Percentiles rank a stretch among this genome's conserved stretches.
phyloP scores from a whole-genome alignment of 345 rosid genomes.

The Reutealis trisperma region DNA sequence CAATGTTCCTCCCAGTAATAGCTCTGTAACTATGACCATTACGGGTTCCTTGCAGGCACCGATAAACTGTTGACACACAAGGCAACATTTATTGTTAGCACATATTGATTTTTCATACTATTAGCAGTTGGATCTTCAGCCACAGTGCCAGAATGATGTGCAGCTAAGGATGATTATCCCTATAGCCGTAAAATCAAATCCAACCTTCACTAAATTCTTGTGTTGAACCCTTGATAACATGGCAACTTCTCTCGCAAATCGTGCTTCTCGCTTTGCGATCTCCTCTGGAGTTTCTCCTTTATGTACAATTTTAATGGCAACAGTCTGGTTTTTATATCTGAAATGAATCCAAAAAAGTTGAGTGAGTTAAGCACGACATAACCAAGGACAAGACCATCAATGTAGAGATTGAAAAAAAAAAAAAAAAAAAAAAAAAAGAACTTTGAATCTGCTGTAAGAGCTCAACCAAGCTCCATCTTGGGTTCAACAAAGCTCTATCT shows the following conservation, averaged over 20 bases:
- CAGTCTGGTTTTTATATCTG: slow-evolving; percentile 74
- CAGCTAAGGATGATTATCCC: not conserved
- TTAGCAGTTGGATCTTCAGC: slow-evolving; percentile 4
- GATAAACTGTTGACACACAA: slow-evolving; percentile 17
- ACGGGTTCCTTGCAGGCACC: slow-evolving; percentile 27
- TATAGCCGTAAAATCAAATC: slow-evolving; percentile 13
- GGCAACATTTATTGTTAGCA: slow-evolving; percentile 7
- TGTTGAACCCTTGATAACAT: slow-evolving; percentile 88
- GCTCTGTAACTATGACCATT: slow-evolving; percentile 27
- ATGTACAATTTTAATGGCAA: slow-evolving; percentile 74
- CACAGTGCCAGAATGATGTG: not conserved
- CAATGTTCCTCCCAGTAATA: slow-evolving; percentile 49
- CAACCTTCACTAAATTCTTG: slow-evolving; percentile 83
- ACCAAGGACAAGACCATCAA: not conserved
- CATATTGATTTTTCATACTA: not conserved
- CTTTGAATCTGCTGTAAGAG: not conserved
- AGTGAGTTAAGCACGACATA: not conserved
- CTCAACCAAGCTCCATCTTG: not conserved
- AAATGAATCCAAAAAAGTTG: slow-evolving; percentile 10
- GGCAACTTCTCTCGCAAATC: slow-evolving; percentile 78
- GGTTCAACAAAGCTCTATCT: not conserved
- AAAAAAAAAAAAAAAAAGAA: too few species aligned
- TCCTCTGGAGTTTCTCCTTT: slow-evolving; percentile 78
- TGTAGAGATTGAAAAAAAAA: too few species aligned
- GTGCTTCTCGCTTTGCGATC: slow-evolving; percentile 59